Percentiles rank a stretch among this genome's conserved stretches.
Evolutionary conservation across 257 asterid genomes (phyloP).

Genomic region (Knoxia roxburghii): DNA sequence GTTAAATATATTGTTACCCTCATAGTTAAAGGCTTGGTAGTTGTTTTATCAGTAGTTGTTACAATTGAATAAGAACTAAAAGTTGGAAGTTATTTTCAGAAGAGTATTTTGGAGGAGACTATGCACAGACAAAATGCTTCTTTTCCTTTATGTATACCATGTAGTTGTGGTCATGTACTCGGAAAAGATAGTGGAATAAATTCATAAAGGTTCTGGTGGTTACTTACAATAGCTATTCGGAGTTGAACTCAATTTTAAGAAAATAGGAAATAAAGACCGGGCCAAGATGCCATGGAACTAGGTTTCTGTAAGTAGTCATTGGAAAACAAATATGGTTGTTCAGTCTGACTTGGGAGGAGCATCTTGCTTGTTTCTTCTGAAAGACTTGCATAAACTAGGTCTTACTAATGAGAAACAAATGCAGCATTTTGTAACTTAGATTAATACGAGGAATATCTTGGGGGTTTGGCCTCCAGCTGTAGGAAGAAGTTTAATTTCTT

Average conservation of each 20-base stretch:
- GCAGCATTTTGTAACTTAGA: not conserved
- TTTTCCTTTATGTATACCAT: not conserved
- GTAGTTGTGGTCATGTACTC: not conserved
- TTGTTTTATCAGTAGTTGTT: not conserved
- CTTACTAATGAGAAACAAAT: not conserved
- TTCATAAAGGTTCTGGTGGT: not conserved
- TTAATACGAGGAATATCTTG: not conserved
- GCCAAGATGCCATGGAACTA: too few species aligned
- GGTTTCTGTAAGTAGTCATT: too few species aligned
- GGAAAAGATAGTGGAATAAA: not conserved
- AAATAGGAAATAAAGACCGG: too few species aligned
- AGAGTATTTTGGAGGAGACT: not conserved
- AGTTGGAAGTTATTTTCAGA: not conserved
- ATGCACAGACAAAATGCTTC: not conserved
- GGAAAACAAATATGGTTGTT: not conserved
- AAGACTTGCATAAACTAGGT: not conserved
- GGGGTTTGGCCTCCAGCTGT: not conserved
- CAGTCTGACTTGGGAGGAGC: not conserved
- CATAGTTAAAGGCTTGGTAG: too few species aligned
- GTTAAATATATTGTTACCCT: too few species aligned
- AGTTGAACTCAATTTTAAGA: not conserved
- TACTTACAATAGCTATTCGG: not conserved
- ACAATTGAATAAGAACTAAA: not conserved
- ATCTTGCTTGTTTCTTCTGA: not conserved
- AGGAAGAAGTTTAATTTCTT: not conserved